phyloP scores from a whole-genome alignment of 768 basidiomycete species.

The Phaeotremella fagi region DNA sequence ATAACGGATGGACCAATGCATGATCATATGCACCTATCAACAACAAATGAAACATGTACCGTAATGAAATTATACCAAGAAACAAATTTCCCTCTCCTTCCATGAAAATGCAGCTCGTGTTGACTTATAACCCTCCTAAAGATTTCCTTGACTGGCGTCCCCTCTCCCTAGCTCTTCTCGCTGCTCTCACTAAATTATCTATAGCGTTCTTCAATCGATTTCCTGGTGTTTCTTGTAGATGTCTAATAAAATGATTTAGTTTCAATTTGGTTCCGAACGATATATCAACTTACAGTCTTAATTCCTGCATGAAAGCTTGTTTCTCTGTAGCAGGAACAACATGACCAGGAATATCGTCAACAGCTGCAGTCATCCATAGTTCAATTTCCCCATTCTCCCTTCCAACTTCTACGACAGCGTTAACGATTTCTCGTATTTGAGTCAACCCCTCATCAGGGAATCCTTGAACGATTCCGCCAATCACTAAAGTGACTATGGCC shows the following conservation, averaged over 20 bases:
- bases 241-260: too few relatives aligned
- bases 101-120: not conserved
- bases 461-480: constrained; percentile 74
- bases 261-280: too few relatives aligned
- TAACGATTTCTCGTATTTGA: constrained; percentile 70
- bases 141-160: constrained; percentile 35
- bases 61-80: not conserved
- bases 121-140: constrained; percentile 13
- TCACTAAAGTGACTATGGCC: constrained; percentile 62
- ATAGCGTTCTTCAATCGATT: constrained; percentile 24
- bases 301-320: constrained; percentile 65
- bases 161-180: constrained; percentile 34
- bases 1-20: too few relatives aligned
- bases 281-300: constrained; percentile 63
- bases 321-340: constrained; percentile 63
- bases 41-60: too few relatives aligned
- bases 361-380: constrained; percentile 65
- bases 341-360: constrained; percentile 65
- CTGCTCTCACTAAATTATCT: constrained; percentile 33
- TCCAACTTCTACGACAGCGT: constrained; percentile 55
- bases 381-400: constrained; percentile 67
- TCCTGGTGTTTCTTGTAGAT: constrained; percentile 6
- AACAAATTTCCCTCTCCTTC: not conserved
- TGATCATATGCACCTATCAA: too few relatives aligned
- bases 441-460: constrained; percentile 82